Evolutionary conservation across 2,329 filamentous ascomycete species (phyloP).

Genomic region (Sporothrix pallida): DNA sequence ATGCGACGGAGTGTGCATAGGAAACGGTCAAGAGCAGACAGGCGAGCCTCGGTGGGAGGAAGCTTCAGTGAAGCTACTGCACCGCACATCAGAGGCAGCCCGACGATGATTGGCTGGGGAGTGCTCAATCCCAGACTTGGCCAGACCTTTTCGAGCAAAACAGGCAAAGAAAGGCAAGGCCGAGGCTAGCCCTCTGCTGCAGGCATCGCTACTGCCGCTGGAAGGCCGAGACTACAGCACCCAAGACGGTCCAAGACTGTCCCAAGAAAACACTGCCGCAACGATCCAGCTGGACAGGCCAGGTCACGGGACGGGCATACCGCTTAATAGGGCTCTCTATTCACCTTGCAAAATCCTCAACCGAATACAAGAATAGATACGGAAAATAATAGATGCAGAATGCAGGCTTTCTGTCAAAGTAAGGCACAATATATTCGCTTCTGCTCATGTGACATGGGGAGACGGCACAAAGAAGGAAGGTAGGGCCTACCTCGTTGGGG

Average conservation of each 20-base stretch:
- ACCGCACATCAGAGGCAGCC: conserved; percentile 9
- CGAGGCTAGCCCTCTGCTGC: conserved; percentile 2
- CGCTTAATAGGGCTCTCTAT: not conserved
- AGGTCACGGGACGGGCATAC: conserved; percentile 15
- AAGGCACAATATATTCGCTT: not conserved
- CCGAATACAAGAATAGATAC: not conserved
- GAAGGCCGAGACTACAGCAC: not conserved
- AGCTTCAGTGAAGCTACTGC: not conserved
- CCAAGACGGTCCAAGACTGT: not conserved
- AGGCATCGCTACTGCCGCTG: not conserved
- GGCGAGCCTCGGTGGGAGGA: not conserved
- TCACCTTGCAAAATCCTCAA: not conserved
- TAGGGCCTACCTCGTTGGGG: not conserved
- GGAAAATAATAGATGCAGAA: not conserved
- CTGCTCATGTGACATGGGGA: conserved; percentile 1
- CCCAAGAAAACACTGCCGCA: conserved; percentile 13
- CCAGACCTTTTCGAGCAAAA: not conserved
- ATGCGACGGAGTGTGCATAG: not conserved
- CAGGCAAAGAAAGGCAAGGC: not conserved
- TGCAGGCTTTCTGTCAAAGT: not conserved
- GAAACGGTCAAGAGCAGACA: not conserved
- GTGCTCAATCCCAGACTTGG: no score
- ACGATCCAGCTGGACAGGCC: not conserved
- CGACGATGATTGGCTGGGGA: not conserved
- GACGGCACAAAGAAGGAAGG: conserved; percentile 23